Base-by-base conservation (phyloP, 208 protist species). In the Leishmania braziliensis region DNA sequence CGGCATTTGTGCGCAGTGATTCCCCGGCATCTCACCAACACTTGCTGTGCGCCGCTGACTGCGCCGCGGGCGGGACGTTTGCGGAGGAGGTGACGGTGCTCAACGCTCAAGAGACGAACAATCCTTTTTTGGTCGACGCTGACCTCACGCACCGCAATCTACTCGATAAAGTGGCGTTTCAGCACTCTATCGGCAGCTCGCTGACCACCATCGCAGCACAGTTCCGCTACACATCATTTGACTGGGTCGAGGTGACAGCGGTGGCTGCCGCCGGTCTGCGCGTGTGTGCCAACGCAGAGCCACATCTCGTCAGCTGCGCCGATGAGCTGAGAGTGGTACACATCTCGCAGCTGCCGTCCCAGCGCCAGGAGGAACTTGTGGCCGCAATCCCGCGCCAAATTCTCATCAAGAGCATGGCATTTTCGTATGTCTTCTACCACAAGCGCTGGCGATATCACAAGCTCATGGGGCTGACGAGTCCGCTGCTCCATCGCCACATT, bases 91-190 rank as follows among this genome's bases (percentile, higher is more conserved):
- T 91, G 23, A 66, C 62, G 39, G 46, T 97, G 66, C 81, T 92
- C 54, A 97, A 95, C 77, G 88, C 88, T 9, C 94, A 97, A 77
- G 88, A 97, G 66, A 95, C 90, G n/a, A 91, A 74, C n/a, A 97
- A 97, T 66, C 91, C 94, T 2, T 97, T 94, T 78, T 70, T 88
- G 10, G 51, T 95, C 48, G 94, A 97, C 72, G 36, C 80, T 36
- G 39, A 81, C 10, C 87, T 97, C 39, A 54, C 60, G 20, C 94
- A 97, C 81, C 82, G 62, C 66, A 62, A 91, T 58, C 69, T 92
- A n/a, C 29, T 88, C 43, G 86, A 84, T 10, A 80, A 82, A 3
- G 58, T 48, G 0, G 50, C 87, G 1, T 79, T 95, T 4, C 73
- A 86, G 8, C 72, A 81, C 58, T 66, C 70, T 6, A 69, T 91